phyloP scores from a whole-genome alignment of 2,329 filamentous ascomycete genomes.

The Arthrobotrys iridis region DNA sequence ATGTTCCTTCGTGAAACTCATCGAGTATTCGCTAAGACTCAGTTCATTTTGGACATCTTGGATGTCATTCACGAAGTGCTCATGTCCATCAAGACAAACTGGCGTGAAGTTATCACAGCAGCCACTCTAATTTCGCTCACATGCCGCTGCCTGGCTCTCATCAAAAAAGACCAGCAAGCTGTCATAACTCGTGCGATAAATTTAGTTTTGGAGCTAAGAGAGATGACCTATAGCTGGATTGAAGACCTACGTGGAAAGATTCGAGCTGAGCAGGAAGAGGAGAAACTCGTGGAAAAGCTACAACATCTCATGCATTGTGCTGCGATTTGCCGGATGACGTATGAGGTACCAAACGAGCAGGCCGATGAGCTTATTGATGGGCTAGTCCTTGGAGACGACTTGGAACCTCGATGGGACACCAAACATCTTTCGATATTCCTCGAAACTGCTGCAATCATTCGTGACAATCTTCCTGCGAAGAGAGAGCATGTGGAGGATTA shows the following conservation, averaged over 20 bases:
- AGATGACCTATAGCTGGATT: conserved; percentile 54
- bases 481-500: conserved; percentile 56
- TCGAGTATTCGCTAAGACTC: conserved; percentile 59
- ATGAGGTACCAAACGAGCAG: conserved; percentile 56
- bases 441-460: conserved; percentile 41
- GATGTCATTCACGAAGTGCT: conserved; percentile 56
- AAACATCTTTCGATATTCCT: conserved; percentile 28
- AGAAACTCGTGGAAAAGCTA: conserved; percentile 35
- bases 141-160: conserved; percentile 53
- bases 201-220: conserved; percentile 51
- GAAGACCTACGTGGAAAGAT: conserved; percentile 35
- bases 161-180: conserved; percentile 24
- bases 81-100: conserved; percentile 64
- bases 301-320: conserved; percentile 50
- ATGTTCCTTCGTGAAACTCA: conserved; percentile 61
- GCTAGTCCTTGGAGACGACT: not conserved
- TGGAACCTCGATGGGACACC: conserved; percentile 23
- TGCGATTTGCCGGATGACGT: conserved; percentile 56
- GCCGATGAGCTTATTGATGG: conserved; percentile 31
- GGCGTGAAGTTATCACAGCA: conserved; percentile 61
- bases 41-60: conserved; percentile 59
- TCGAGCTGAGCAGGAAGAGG: conserved; percentile 26
- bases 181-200: conserved; percentile 28
- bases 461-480: conserved; percentile 42
- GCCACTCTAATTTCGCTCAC: conserved; percentile 55